Percentiles rank a stretch among this genome's conserved stretches.
Conservation (phyloP, 179 eudicot species). For the Silene noctiflora region DNA sequence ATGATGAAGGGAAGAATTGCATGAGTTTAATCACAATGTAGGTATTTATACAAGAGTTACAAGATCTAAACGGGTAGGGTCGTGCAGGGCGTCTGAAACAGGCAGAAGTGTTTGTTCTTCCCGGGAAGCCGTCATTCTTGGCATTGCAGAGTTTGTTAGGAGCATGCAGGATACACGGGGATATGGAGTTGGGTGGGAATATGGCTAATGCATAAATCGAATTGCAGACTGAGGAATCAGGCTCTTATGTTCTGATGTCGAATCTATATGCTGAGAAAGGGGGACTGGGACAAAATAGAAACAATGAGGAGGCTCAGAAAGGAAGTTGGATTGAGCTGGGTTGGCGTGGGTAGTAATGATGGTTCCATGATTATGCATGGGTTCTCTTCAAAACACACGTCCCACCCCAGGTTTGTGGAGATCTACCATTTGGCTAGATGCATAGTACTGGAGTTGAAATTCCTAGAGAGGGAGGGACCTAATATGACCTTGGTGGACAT, state of each 20-base stretch:
- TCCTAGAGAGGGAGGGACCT: constrained; percentile 30
- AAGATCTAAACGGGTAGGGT: too few relatives aligned
- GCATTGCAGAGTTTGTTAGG: constrained; percentile 90
- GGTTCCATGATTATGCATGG: constrained; percentile 54
- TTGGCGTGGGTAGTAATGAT: constrained; percentile 49
- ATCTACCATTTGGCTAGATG: constrained; percentile 54
- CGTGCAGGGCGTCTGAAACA: constrained; percentile 78
- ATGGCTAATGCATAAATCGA: constrained; percentile 49
- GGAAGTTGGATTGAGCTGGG: constrained; percentile 93
- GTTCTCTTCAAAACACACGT: constrained; percentile 73
- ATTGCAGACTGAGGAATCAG: constrained; percentile 71
- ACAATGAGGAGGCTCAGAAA: constrained; percentile 65
- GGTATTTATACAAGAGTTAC: too few relatives aligned
- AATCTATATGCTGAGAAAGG: constrained; percentile 85
- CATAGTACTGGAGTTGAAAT: constrained; percentile 62
- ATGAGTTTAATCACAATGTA: too few relatives aligned
- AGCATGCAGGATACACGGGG: constrained; percentile 73
- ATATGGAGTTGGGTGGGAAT: constrained; percentile 63
- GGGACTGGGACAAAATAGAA: constrained; percentile 82
- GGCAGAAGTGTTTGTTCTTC: constrained; percentile 68
- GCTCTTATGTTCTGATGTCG: constrained; percentile 80
- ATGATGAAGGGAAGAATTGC: too few relatives aligned
- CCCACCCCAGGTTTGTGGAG: constrained; percentile 60
- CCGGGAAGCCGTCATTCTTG: constrained; percentile 60
- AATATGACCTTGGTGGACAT: constrained; percentile 16